Evolutionary conservation across 1,284 basidiomycete genomes (phyloP).

Genomic region (Cutaneotrichosporon sp.): DNA sequence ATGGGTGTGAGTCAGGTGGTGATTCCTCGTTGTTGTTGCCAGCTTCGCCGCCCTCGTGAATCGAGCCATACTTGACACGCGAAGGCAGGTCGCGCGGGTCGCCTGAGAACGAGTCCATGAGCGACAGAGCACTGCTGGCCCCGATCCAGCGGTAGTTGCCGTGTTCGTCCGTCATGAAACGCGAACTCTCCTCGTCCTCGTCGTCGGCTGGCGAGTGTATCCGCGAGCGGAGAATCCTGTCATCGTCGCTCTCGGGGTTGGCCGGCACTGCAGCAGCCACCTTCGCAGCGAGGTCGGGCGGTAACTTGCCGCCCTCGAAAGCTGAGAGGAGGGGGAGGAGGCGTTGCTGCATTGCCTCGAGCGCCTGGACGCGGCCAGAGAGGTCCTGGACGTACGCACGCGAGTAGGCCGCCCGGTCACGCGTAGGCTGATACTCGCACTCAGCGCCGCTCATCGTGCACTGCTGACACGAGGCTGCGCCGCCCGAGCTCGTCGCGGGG

Average conservation of each 20-base stretch:
- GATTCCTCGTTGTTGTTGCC: conserved; percentile 1
- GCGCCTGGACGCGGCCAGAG: conserved; percentile 41
- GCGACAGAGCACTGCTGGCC: conserved; percentile 80
- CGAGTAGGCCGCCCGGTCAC: conserved; percentile 44
- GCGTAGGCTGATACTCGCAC: conserved; percentile 44
- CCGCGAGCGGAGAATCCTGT: conserved; percentile 18
- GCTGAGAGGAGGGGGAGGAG: conserved; percentile 36
- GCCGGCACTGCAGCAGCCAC: not conserved
- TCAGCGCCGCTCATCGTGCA: conserved; percentile 35
- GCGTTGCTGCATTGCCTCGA: conserved; percentile 35
- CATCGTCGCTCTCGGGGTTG: conserved; percentile 8
- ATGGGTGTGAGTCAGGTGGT: conserved; percentile 50
- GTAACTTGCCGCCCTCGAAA: conserved; percentile 28
- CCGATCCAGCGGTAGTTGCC: conserved; percentile 89
- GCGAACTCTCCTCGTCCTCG: conserved; percentile 43
- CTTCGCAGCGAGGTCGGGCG: not conserved
- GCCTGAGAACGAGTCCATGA: conserved; percentile 72
- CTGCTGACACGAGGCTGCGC: conserved; percentile 35
- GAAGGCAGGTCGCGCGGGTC: conserved; percentile 8
- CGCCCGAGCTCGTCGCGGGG: conserved; percentile 8
- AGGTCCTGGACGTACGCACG: conserved; percentile 46
- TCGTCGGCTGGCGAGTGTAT: conserved; percentile 51
- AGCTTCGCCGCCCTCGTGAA: not conserved
- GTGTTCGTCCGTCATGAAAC: conserved; percentile 57
- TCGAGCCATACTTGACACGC: conserved; percentile 12